Conservation (phyloP, 2,329 filamentous ascomycete genomes). For the Paracamarosporium sp. region DNA sequence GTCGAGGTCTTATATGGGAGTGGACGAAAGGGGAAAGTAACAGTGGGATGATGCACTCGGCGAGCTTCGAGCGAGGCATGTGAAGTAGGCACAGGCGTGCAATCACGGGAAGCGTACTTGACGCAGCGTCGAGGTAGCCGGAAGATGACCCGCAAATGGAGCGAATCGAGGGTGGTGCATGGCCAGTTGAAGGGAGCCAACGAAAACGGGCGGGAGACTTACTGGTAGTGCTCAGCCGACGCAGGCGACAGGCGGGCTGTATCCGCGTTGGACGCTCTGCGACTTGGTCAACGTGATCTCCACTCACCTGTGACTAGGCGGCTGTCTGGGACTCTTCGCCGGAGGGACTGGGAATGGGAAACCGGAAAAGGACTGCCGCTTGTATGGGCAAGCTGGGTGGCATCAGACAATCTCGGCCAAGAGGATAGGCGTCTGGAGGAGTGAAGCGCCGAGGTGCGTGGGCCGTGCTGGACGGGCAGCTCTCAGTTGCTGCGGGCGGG, state of each 20-base stretch:
- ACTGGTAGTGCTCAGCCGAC: constrained; percentile 33
- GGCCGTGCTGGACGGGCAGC: constrained; percentile 31
- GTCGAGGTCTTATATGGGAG: constrained; percentile 35
- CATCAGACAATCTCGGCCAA: constrained; percentile 42
- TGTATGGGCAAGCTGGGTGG: constrained; percentile 13
- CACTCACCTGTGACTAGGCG: constrained; percentile 32
- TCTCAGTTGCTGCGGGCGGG: constrained; percentile 45
- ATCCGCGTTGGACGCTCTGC: constrained; percentile 21
- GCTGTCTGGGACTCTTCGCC: constrained; percentile 11
- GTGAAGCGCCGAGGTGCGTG: constrained; percentile 38
- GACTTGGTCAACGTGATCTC: constrained; percentile 31
- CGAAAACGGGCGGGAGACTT: constrained; percentile 31
- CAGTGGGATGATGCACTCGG: constrained; percentile 23
- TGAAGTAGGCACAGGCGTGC: constrained; percentile 38
- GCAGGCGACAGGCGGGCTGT: constrained; percentile 19
- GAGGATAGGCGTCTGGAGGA: constrained; percentile 38
- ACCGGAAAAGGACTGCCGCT: constrained; percentile 38
- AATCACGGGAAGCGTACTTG: constrained; percentile 35
- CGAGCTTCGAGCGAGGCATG: constrained; percentile 32
- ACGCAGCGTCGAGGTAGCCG: constrained; percentile 35
- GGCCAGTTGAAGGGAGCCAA: constrained; percentile 28
- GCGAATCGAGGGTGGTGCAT: constrained; percentile 29
- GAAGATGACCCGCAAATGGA: constrained; percentile 38
- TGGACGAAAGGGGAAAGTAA: constrained; percentile 43
- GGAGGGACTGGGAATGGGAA: constrained; percentile 20